phyloP scores from a whole-genome alignment of 23 red algal genomes.

The Chondrus crispus region DNA sequence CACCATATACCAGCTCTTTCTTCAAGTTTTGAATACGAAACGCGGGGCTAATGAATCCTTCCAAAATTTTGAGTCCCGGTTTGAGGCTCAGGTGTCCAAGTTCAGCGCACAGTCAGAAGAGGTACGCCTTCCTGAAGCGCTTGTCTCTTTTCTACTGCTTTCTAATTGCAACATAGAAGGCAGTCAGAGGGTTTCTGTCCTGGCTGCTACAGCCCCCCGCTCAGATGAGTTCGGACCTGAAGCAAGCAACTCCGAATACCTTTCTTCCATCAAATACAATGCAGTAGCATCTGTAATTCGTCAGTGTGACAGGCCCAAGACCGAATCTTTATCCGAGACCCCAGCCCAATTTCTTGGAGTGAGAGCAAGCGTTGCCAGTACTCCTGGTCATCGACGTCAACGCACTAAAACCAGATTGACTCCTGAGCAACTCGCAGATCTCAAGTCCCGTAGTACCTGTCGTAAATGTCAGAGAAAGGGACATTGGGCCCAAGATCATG shows the following conservation, averaged over 20 bases:
- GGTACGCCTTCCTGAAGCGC: not conserved
- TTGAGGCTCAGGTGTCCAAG: not conserved
- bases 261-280: not conserved
- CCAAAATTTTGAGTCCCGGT: not conserved
- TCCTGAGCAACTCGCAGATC: not conserved
- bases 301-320: slow-evolving; percentile 1
- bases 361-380: not conserved
- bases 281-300: not conserved
- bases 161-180: not conserved
- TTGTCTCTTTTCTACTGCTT: not conserved
- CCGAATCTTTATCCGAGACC: too few species aligned
- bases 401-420: not conserved
- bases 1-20: not conserved
- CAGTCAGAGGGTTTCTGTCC: not conserved
- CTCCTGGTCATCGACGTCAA: not conserved
- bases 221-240: not conserved
- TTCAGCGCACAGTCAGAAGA: not conserved
- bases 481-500: not conserved
- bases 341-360: too few species aligned
- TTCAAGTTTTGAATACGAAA: not conserved
- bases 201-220: not conserved
- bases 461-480: not conserved
- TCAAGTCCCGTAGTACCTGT: not conserved
- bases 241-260: not conserved
- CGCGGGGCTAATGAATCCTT: not conserved